Evolutionary conservation across 1,139 yeast species (phyloP).

Genomic region (Saccharomyces hybrid): DNA sequence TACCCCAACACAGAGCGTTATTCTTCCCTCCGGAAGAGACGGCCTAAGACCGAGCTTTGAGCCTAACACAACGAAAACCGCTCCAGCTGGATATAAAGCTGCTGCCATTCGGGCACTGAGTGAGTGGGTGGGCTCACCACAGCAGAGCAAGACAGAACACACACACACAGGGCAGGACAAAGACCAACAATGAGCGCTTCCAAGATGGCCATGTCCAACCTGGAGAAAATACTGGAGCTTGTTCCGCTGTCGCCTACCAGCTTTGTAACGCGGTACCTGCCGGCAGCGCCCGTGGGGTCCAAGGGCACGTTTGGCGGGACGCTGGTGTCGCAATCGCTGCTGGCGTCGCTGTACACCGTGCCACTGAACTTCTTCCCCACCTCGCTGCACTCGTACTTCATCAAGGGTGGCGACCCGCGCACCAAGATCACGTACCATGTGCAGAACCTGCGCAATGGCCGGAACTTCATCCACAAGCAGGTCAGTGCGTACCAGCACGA

Average conservation of each 20-base stretch:
- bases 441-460: conserved; percentile 50
- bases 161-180: background rate
- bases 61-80: background rate
- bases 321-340: conserved; percentile 60
- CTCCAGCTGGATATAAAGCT: background rate
- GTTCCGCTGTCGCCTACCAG: conserved; percentile 13
- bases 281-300: conserved; percentile 44
- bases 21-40: background rate
- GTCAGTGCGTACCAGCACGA: conserved; percentile 51
- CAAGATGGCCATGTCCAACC: conserved; percentile 5
- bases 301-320: conserved; percentile 79
- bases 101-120: background rate
- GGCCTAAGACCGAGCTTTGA: background rate
- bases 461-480: conserved; percentile 52
- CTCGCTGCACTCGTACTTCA: conserved; percentile 46
- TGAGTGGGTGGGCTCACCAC: background rate
- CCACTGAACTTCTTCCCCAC: conserved; percentile 40
- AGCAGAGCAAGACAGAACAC: background rate
- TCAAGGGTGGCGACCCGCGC: conserved; percentile 43
- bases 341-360: conserved; percentile 52
- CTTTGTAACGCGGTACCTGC: conserved; percentile 19
- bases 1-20: background rate
- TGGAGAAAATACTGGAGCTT: conserved; percentile 17
- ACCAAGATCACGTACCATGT: conserved; percentile 53
- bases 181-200: background rate